These are phyloP conservation scores for Cystobasidium sp. DNA, from an alignment of 1,284 basidiomycete genomes.

Conservation along the genomic window DNA sequence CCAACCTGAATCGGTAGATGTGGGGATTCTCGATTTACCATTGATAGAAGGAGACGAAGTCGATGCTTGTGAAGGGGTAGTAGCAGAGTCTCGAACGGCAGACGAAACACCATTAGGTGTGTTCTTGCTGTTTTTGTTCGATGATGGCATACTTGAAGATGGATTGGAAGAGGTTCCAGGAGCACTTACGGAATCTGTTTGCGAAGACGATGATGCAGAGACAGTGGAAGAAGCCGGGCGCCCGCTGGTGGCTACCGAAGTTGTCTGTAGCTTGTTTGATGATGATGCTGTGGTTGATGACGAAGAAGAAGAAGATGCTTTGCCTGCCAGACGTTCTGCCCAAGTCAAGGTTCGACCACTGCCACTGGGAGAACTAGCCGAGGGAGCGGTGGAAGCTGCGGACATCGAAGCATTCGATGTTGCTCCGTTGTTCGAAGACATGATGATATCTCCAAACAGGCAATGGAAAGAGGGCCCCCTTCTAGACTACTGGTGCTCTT, in stretches of 20 bases:
- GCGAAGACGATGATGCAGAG: not conserved
- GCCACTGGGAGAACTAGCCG: conserved; percentile 3
- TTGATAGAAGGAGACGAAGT: not conserved
- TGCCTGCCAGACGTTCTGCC: conserved; percentile 34
- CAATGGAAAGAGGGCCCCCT: not conserved
- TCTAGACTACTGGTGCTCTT: too few species aligned
- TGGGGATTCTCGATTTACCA: conserved; percentile 10
- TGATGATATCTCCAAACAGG: conserved; percentile 1
- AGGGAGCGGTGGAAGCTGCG: not conserved
- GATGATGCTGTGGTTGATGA: not conserved
- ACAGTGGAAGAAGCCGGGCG: not conserved
- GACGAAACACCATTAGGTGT: not conserved
- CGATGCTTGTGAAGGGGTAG: not conserved
- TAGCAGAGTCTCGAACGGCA: not conserved
- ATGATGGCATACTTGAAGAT: not conserved
- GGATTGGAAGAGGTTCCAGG: not conserved
- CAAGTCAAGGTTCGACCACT: conserved; percentile 26
- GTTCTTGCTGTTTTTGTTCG: not conserved
- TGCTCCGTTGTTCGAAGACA: not conserved
- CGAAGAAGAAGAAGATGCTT: conserved; percentile 17
- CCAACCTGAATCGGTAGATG: conserved; percentile 31
- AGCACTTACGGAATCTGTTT: not conserved
- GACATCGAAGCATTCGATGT: not conserved
- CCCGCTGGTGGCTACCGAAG: not conserved
- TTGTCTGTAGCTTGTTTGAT: not conserved